Conservation (phyloP, 1,284 basidiomycete genomes). For the Cutaneotrichosporon sp. region DNA sequence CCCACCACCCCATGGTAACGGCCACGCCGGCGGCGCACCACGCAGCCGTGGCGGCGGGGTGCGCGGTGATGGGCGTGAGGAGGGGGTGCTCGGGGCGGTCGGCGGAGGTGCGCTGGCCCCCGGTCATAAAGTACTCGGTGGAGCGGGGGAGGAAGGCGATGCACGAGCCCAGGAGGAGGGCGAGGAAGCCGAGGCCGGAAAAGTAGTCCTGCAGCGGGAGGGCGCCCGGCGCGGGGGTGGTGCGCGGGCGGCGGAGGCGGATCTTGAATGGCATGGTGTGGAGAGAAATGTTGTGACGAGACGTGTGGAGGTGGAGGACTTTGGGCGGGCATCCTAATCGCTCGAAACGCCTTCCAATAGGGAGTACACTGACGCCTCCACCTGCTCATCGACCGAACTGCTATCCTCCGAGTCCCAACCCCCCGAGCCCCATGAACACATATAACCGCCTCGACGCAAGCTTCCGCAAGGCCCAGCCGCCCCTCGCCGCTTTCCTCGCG, state of each 20-base stretch:
- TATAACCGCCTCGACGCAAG: not conserved
- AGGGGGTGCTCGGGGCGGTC: conserved; percentile 69
- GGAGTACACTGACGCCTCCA: not conserved
- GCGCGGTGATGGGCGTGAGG: conserved; percentile 65
- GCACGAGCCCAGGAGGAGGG: conserved; percentile 65
- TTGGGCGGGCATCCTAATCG: not conserved
- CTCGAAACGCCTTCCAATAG: not conserved
- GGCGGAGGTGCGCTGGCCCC: conserved; percentile 20
- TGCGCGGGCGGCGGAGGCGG: not conserved
- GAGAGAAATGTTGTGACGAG: not conserved
- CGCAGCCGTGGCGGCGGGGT: conserved; percentile 63
- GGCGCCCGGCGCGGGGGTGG: not conserved
- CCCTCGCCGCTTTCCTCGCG: not conserved
- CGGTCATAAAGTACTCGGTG: conserved; percentile 54
- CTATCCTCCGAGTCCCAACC: not conserved
- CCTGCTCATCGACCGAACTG: not conserved
- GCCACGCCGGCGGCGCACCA: conserved; percentile 64
- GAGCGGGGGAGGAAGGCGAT: conserved; percentile 68
- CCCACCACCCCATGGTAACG: conserved; percentile 73
- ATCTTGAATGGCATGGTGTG: not conserved
- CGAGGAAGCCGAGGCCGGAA: conserved; percentile 71
- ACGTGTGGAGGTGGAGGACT: not conserved
- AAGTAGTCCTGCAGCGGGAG: conserved; percentile 61
- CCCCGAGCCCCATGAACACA: not conserved
- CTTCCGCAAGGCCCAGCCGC: not conserved